Percentiles rank a stretch among this genome's conserved stretches.
phyloP scores from a whole-genome alignment of 768 basidiomycete genomes.

The Boletus eberwhitei region DNA sequence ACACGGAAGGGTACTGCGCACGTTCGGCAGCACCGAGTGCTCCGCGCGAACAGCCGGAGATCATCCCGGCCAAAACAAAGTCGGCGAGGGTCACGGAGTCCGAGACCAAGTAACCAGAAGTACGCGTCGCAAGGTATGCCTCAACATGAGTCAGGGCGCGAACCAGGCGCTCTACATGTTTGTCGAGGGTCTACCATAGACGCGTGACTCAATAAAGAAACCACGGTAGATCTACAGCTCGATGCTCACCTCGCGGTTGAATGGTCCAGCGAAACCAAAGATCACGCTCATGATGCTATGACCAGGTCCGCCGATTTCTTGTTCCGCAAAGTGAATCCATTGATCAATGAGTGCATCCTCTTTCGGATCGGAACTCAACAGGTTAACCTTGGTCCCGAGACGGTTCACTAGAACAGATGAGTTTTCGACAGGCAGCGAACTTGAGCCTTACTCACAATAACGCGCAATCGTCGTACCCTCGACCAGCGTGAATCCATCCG shows the following conservation, averaged over 20 bases:
- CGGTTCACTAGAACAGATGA: slow-evolving; percentile 7
- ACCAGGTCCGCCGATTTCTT: slow-evolving; percentile 1
- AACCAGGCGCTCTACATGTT: neutral
- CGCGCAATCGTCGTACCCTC: slow-evolving; percentile 19
- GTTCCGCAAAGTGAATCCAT: slow-evolving; percentile 21
- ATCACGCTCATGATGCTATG: neutral
- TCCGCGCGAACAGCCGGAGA: neutral
- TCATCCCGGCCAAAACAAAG: slow-evolving; percentile 6
- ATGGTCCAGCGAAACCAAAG: neutral
- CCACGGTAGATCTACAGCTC: no score
- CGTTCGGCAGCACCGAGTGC: slow-evolving; percentile 12
- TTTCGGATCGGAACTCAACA: slow-evolving; percentile 13
- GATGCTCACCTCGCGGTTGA: slow-evolving; percentile 10
- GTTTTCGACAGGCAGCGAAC: neutral
- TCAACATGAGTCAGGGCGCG: slow-evolving; percentile 15
- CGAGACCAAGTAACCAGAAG: slow-evolving; percentile 15
- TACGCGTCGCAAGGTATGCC: slow-evolving; percentile 2
- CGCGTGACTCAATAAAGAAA: no score
- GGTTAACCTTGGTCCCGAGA: slow-evolving; percentile 6
- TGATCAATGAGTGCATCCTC: slow-evolving; percentile 16
- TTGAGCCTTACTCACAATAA: slow-evolving; percentile 10
- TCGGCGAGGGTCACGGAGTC: slow-evolving; percentile 20
- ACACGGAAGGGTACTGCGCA: slow-evolving; percentile 8
- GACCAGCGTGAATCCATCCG: slow-evolving; percentile 15
- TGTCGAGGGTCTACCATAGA: neutral